A percentile compares a stretch with the other conserved stretches of the same genome.
phyloP scores from a whole-genome alignment of 2,329 filamentous ascomycete genomes.

The Fusarium beomiforme region DNA sequence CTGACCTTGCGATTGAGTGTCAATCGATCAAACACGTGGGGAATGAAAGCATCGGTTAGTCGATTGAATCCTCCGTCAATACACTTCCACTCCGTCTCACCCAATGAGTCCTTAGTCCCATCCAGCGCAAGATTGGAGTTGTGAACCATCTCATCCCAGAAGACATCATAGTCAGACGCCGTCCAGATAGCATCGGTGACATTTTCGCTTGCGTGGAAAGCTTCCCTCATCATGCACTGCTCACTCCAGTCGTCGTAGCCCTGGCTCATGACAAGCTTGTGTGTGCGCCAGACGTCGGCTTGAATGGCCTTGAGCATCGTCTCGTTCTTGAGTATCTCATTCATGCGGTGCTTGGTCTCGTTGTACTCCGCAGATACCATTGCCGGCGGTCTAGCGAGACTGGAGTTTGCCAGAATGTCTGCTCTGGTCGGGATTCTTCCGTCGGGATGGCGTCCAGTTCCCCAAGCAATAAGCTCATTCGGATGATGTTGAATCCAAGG shows the following conservation, averaged over 20 bases:
- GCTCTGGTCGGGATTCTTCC: slow-evolving; percentile 1
- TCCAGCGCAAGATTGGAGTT: slow-evolving; percentile 22
- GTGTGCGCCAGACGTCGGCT: slow-evolving; percentile 8
- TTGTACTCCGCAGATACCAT: slow-evolving; percentile 7
- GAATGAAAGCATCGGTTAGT: neutral
- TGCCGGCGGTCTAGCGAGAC: neutral
- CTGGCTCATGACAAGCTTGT: slow-evolving; percentile 8
- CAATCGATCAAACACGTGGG: neutral
- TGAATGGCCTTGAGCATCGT: slow-evolving; percentile 9
- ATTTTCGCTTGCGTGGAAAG: slow-evolving; percentile 5
- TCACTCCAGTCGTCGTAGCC: slow-evolving; percentile 15
- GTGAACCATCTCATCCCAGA: slow-evolving; percentile 26
- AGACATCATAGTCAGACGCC: slow-evolving; percentile 14
- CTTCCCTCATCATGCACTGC: slow-evolving; percentile 12
- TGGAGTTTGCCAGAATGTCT: neutral
- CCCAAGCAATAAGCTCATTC: slow-evolving; percentile 15
- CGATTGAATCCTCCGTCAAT: slow-evolving; percentile 18
- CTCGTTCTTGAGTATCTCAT: slow-evolving; percentile 27
- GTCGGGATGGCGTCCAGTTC: neutral
- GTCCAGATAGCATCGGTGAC: slow-evolving; percentile 17
- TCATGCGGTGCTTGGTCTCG: slow-evolving; percentile 14
- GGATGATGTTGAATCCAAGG: slow-evolving; percentile 63
- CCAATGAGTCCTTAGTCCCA: neutral
- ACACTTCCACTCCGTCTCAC: slow-evolving; percentile 23
- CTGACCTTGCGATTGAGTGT: neutral